Evolutionary conservation across 352 stramenopile genomes (phyloP).

Genomic region (Phytophthora tubulina): DNA sequence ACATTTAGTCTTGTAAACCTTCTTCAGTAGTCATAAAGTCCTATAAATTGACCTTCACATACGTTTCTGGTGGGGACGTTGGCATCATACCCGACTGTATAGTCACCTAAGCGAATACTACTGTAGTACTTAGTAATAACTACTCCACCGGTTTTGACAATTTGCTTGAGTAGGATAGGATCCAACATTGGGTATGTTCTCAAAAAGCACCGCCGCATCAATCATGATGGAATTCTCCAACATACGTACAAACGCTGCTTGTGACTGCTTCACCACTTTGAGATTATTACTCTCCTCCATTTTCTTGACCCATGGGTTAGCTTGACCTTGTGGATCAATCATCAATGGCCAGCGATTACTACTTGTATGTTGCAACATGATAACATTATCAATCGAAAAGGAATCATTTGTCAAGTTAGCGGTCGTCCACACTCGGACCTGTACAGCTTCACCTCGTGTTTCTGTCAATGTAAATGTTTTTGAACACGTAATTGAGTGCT

Average conservation of each 20-base stretch:
- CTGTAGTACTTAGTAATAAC: too few relatives aligned
- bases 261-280: conserved; percentile 95
- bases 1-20: conserved; percentile 96
- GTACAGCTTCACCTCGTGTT: conserved; percentile 92
- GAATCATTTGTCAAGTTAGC: conserved; percentile 95
- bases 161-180: conserved; percentile 93
- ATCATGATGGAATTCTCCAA: conserved; percentile 97
- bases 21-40: conserved; percentile 98
- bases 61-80: conserved; percentile 95
- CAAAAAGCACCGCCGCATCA: conserved; percentile 92
- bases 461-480: conserved; percentile 81
- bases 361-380: conserved; percentile 93
- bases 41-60: conserved; percentile 96
- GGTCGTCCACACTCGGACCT: conserved; percentile 95
- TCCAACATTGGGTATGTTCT: conserved; percentile 97
- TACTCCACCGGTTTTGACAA: conserved; percentile 90
- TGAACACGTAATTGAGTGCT: conserved; percentile 86
- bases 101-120: conserved; percentile 94
- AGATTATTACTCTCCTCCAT: conserved; percentile 92
- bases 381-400: conserved; percentile 96
- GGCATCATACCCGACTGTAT: conserved; percentile 94
- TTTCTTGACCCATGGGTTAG: conserved; percentile 96
- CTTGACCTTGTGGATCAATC: conserved; percentile 96
- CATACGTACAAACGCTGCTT: conserved; percentile 94
- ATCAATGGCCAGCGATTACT: conserved; percentile 96